Evolutionary conservation across 805 yeast genomes (phyloP).

Genomic region (Brettanomyces naardenensis): DNA sequence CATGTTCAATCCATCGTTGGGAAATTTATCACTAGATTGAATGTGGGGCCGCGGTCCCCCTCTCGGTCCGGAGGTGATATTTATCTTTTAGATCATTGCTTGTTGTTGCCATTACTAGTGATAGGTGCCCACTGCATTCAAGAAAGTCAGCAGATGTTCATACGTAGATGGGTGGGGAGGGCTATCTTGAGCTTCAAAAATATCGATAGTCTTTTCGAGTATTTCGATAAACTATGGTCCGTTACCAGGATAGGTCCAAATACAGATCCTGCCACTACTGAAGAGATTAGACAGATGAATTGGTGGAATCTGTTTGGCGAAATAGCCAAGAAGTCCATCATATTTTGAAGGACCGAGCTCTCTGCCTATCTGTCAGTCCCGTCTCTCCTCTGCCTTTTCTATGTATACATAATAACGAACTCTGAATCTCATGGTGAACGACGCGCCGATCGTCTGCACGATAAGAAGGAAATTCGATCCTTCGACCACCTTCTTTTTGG

Average conservation of each 20-base stretch:
- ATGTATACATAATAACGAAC: too few species aligned
- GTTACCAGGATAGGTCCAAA: not conserved
- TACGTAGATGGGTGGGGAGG: slow-evolving; percentile 8
- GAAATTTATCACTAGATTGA: slow-evolving; percentile 8
- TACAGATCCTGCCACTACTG: not conserved
- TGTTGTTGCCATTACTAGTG: slow-evolving; percentile 19
- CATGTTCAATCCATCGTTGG: slow-evolving; percentile 13
- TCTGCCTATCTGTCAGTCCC: too few species aligned
- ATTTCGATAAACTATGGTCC: slow-evolving; percentile 15
- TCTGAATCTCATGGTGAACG: too few species aligned
- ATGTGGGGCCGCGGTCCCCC: not conserved
- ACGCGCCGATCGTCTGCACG: too few species aligned
- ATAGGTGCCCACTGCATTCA: slow-evolving; percentile 18
- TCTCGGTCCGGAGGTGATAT: not conserved
- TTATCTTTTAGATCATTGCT: slow-evolving; percentile 17
- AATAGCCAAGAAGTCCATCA: slow-evolving; percentile 3
- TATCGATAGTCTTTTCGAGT: slow-evolving; percentile 10
- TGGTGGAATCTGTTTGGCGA: slow-evolving; percentile 6
- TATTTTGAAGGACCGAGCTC: slow-evolving; percentile 2
- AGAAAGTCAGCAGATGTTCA: slow-evolving; percentile 8
- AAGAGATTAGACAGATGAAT: not conserved
- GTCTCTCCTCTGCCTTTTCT: too few species aligned
- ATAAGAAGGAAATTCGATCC: too few species aligned
- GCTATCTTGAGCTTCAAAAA: slow-evolving; percentile 18
- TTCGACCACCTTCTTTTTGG: too few species aligned